These are phyloP conservation scores for Hysterium pulicare DNA, from an alignment of 2,329 filamentous ascomycete genomes.

Conservation along the genomic window DNA sequence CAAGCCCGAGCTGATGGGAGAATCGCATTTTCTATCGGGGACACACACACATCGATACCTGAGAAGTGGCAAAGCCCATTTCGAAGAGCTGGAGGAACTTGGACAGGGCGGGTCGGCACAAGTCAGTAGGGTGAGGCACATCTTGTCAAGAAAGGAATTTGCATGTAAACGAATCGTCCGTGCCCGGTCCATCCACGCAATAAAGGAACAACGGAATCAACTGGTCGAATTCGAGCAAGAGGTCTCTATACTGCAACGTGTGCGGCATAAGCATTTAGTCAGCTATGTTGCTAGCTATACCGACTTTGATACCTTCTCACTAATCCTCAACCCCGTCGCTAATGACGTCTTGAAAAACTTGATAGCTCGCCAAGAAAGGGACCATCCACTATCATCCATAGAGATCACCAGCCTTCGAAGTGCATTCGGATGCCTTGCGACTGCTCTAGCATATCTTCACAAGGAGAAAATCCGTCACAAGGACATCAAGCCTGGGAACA, in stretches of 20 bases:
- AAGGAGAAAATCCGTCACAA: conserved; percentile 4
- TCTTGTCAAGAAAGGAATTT: conserved; percentile 12
- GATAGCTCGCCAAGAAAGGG: conserved; percentile 15
- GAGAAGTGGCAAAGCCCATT: conserved; percentile 7
- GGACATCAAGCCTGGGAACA: conserved; percentile 7
- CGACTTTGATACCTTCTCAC: conserved; percentile 14
- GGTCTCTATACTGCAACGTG: conserved; percentile 11
- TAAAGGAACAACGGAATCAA: conserved; percentile 12
- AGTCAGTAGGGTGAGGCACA: conserved; percentile 14
- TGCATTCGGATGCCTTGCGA: conserved; percentile 7
- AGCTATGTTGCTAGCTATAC: conserved; percentile 15
- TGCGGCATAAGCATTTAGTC: conserved; percentile 15
- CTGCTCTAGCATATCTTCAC: conserved; percentile 5
- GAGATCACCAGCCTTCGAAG: conserved; percentile 2
- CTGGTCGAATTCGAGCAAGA: conserved; percentile 17
- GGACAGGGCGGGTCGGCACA: conserved; percentile 16
- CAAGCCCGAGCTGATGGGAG: conserved; percentile 13
- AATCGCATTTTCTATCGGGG: conserved; percentile 11
- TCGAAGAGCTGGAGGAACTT: conserved; percentile 14
- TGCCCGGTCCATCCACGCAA: conserved; percentile 9
- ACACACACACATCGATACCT: conserved; percentile 12
- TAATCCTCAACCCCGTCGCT: conserved; percentile 18
- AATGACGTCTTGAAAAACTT: conserved; percentile 19
- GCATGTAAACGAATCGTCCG: conserved; percentile 16
- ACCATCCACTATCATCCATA: conserved; percentile 7